phyloP scores from a whole-genome alignment of 306 rosid species.

The Cicer pinnatifidum region DNA sequence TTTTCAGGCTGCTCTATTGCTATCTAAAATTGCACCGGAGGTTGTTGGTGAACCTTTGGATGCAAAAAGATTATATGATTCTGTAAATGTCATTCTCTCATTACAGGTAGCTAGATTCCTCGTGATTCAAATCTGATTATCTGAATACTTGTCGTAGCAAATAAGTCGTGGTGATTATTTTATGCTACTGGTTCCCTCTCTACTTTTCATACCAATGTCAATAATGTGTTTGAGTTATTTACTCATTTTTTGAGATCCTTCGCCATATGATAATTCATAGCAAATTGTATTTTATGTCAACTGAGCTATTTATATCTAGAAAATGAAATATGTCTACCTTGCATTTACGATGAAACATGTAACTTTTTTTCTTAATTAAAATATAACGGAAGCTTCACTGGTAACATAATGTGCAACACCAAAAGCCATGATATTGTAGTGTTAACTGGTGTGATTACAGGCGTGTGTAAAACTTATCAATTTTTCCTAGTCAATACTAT shows the following conservation, averaged over 20 bases:
- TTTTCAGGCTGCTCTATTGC: constrained; percentile 67
- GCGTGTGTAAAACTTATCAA: background rate
- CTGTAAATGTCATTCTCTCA: constrained; percentile 83
- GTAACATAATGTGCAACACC: background rate
- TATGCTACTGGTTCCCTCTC: constrained; percentile 7
- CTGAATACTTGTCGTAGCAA: constrained; percentile 30
- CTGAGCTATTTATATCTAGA: background rate
- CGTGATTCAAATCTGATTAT: constrained; percentile 23
- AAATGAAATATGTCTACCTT: background rate
- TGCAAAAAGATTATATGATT: constrained; percentile 57
- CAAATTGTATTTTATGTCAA: background rate
- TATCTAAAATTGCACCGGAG: constrained; percentile 69
- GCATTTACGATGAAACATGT: background rate
- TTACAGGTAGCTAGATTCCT: constrained; percentile 68
- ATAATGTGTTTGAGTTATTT: background rate
- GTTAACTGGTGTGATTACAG: background rate
- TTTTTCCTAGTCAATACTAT: no score
- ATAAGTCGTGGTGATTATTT: constrained; percentile 20
- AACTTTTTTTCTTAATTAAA: background rate
- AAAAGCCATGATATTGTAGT: background rate
- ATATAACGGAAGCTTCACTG: background rate
- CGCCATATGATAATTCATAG: background rate
- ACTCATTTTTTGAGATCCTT: background rate
- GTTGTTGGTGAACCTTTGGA: constrained; percentile 77
- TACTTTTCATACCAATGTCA: background rate